phyloP scores from a whole-genome alignment of 768 basidiomycete genomes.

The Trametes punicea region DNA sequence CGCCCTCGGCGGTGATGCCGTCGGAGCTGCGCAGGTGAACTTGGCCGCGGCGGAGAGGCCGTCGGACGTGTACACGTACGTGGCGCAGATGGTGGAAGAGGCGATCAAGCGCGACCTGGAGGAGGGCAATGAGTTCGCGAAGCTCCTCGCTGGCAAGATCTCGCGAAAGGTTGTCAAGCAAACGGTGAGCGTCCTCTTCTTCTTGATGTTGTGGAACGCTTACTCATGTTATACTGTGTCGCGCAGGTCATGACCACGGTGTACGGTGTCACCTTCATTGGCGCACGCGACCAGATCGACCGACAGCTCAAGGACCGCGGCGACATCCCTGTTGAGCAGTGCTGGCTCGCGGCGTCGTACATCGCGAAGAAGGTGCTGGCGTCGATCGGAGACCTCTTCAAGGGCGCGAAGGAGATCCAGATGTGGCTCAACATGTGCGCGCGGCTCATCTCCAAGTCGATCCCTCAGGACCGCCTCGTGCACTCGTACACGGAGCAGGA shows the following conservation, averaged over 20 bases:
- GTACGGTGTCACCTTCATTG: slow-evolving; percentile 94
- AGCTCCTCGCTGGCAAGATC: slow-evolving; percentile 70
- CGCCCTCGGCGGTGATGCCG: slow-evolving; percentile 88
- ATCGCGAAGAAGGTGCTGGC: slow-evolving; percentile 76
- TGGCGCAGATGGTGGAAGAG: slow-evolving; percentile 81
- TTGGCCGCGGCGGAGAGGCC: slow-evolving; percentile 79
- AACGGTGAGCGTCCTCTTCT: slow-evolving; percentile 54
- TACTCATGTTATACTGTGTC: not conserved
- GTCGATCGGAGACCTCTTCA: slow-evolving; percentile 90
- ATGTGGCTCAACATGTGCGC: slow-evolving; percentile 85
- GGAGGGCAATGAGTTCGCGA: slow-evolving; percentile 47
- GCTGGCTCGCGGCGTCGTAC: slow-evolving; percentile 73
- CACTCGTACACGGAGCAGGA: slow-evolving; percentile 37
- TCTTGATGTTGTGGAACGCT: not conserved
- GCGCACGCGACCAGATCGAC: slow-evolving; percentile 93
- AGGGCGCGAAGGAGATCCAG: slow-evolving; percentile 89
- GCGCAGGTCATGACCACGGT: slow-evolving; percentile 95
- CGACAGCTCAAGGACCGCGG: slow-evolving; percentile 76
- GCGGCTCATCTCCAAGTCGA: slow-evolving; percentile 80
- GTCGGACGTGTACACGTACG: slow-evolving; percentile 92
- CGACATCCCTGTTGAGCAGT: slow-evolving; percentile 68
- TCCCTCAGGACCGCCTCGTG: slow-evolving; percentile 66
- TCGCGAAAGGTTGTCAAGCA: slow-evolving; percentile 96
- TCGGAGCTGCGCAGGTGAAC: slow-evolving; percentile 92
- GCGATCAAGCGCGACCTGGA: slow-evolving; percentile 54